A percentile compares a stretch with the other conserved stretches of the same genome.
phyloP scores from a whole-genome alignment of 306 rosid genomes.

The Canavalia gladiata region DNA sequence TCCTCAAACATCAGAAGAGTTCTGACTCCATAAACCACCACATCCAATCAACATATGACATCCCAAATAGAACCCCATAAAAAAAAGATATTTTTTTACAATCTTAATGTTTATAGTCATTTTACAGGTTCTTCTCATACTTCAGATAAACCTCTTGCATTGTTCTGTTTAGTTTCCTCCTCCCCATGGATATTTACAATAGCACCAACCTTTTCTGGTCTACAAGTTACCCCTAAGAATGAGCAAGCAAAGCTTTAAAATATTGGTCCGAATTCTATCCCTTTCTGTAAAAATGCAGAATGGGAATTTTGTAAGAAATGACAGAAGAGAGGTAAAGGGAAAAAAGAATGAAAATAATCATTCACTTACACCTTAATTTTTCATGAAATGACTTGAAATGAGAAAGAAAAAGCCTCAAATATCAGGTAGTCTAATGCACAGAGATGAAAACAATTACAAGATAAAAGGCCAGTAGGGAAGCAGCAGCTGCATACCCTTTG shows the following conservation, averaged over 20 bases:
- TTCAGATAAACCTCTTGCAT: slow-evolving; percentile 17
- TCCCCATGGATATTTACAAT: slow-evolving; percentile 35
- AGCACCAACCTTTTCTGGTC: slow-evolving; percentile 36
- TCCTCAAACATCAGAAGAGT: background rate
- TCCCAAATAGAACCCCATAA: slow-evolving; percentile 42
- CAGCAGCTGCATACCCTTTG: slow-evolving; percentile 65
- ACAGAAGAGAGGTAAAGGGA: slow-evolving; percentile 14
- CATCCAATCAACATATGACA: background rate
- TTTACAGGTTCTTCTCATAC: slow-evolving; percentile 36
- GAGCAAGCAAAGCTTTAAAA: background rate
- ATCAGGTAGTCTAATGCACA: slow-evolving; percentile 41
- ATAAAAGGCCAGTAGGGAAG: slow-evolving; percentile 55
- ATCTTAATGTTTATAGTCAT: slow-evolving; percentile 25
- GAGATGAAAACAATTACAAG: slow-evolving; percentile 53
- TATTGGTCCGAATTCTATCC: slow-evolving; percentile 12
- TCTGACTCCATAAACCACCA: slow-evolving; percentile 35
- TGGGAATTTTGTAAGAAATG: background rate
- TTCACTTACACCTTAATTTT: slow-evolving; percentile 13
- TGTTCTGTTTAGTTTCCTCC: slow-evolving; percentile 28
- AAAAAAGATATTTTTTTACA: background rate
- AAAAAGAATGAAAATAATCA: slow-evolving; percentile 10
- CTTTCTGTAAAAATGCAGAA: background rate
- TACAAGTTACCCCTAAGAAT: slow-evolving; percentile 30
- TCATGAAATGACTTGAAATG: slow-evolving; percentile 32
- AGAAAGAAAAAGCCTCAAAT: slow-evolving; percentile 34